Percentiles rank a stretch among this genome's conserved stretches.
Conservation (phyloP, 75 land plant species). For the Sequoia sempervirens region DNA sequence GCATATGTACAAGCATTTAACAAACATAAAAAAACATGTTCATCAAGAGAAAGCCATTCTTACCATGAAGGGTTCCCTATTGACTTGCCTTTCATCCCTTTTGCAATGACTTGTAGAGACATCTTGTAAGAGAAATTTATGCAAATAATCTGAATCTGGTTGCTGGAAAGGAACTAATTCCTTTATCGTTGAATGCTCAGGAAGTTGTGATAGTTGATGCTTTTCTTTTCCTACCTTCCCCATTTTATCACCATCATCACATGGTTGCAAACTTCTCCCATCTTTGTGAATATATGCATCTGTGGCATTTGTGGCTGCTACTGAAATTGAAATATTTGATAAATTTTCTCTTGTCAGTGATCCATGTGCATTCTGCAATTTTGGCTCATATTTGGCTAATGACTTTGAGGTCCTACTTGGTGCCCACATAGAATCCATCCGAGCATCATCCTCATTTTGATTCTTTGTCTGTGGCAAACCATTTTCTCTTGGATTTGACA, state of each 20-base stretch:
- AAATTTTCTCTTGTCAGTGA: constrained; percentile 11
- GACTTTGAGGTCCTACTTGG: constrained; percentile 18
- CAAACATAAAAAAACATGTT: background rate
- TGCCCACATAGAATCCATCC: constrained; percentile 16
- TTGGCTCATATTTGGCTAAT: constrained; percentile 16
- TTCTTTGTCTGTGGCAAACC: constrained; percentile 14
- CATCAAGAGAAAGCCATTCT: constrained; percentile 1
- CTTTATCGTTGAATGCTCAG: background rate
- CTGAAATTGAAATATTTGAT: constrained; percentile 17
- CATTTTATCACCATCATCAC: constrained; percentile 13
- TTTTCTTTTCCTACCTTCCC: constrained; percentile 1
- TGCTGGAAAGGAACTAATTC: background rate
- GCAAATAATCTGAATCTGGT: background rate
- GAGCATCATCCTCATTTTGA: constrained; percentile 25
- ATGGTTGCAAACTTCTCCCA: constrained; percentile 11
- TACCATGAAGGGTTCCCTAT: constrained; percentile 2
- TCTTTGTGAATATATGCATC: constrained; percentile 22
- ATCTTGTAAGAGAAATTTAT: constrained; percentile 2
- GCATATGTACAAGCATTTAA: background rate
- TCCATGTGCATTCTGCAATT: constrained; percentile 9
- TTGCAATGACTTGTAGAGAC: background rate
- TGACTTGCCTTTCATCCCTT: constrained; percentile 3
- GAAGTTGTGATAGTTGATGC: constrained; percentile 3
- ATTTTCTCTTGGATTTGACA: constrained; percentile 12
- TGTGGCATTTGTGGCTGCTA: constrained; percentile 19